Base-by-base conservation (phyloP, 139 green algal genomes). In the Mesotaenium endlicherianum region DNA sequence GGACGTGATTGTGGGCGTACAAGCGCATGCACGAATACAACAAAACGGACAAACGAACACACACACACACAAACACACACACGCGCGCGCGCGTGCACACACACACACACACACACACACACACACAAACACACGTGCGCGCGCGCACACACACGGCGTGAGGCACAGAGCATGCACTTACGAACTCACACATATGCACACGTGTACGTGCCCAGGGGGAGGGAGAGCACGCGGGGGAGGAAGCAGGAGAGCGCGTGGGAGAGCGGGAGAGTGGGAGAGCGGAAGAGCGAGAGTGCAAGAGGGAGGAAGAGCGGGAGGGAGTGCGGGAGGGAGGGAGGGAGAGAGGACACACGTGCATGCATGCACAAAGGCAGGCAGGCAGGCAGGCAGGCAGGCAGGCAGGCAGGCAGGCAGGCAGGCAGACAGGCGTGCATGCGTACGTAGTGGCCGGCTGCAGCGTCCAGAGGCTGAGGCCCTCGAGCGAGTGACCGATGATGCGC, bases 401-500 rank as follows among this genome's bases (percentile, higher is more conserved):
- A 39, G 57, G n/a, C 20, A 26, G 2, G 3, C 20, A 26, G 53
- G 2, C n/a, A 64, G 53, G 2, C 2, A 26, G 53, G 53, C 3
- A 20, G 31, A 64, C 2, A 64, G 3, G 3, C 31, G 0, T n/a
- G 0, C 2, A 30, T 30, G 55, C 55, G 34, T 68, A 68, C 57
- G 57, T 39, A 30, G 36, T n/a, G 57, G 34, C n/a, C n/a, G 36
- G 36, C n/a, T n/a, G 57, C 14, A 68, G 57, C 1, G 57, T 50
- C 76, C 76, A 83, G 45, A 78, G 58, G 40, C 36, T 67, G 26
- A 83, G 59, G 20, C 76, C 76, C 38, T 83, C 76, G 41, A 81
- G 44, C 39, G 44, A 83, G 38, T 83, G 76, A 31, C 76, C 76
- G 17, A 83, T 83, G 45, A 83, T 31, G 16, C 20, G 26, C 44